Evolutionary conservation across 2,329 filamentous ascomycete genomes (phyloP).

Genomic region (Sclerotiophoma versabilis): DNA sequence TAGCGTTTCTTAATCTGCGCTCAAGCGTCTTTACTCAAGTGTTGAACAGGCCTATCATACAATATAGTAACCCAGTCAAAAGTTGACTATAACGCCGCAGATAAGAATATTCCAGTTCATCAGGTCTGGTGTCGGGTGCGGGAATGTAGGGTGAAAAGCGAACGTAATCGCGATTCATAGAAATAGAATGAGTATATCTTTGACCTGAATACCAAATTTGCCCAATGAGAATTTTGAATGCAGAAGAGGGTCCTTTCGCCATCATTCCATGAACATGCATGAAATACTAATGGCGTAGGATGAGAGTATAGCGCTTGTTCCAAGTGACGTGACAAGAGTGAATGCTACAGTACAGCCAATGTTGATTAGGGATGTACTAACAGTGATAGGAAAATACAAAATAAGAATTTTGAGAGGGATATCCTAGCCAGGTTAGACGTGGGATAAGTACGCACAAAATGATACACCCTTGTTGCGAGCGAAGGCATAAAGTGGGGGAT

Average conservation of each 20-base stretch:
- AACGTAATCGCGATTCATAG: slow-evolving; percentile 53
- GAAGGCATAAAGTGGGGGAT: slow-evolving; percentile 46
- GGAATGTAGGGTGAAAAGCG: slow-evolving; percentile 53
- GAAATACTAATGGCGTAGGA: slow-evolving; percentile 53
- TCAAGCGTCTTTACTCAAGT: neutral
- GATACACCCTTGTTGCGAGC: slow-evolving; percentile 39
- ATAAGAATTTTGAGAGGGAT: slow-evolving; percentile 56
- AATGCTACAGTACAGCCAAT: slow-evolving; percentile 1
- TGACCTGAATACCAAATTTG: slow-evolving; percentile 51
- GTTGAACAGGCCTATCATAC: slow-evolving; percentile 48
- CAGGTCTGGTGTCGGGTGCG: slow-evolving; percentile 38
- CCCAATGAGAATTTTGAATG: slow-evolving; percentile 52
- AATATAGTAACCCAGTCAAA: slow-evolving; percentile 54
- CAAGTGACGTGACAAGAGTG: slow-evolving; percentile 34
- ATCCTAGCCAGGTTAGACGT: slow-evolving; percentile 32
- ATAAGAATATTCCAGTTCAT: slow-evolving; percentile 61
- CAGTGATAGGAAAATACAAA: slow-evolving; percentile 52
- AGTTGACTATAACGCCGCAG: slow-evolving; percentile 53
- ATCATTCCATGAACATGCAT: slow-evolving; percentile 55
- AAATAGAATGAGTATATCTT: slow-evolving; percentile 51
- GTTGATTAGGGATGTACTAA: slow-evolving; percentile 28
- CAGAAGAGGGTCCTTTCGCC: slow-evolving; percentile 53
- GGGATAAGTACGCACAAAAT: slow-evolving; percentile 18
- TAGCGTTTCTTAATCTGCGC: no score
- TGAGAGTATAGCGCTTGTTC: slow-evolving; percentile 32